Conservation (phyloP, 768 basidiomycete genomes). For the Boletus rubroflammeus region DNA sequence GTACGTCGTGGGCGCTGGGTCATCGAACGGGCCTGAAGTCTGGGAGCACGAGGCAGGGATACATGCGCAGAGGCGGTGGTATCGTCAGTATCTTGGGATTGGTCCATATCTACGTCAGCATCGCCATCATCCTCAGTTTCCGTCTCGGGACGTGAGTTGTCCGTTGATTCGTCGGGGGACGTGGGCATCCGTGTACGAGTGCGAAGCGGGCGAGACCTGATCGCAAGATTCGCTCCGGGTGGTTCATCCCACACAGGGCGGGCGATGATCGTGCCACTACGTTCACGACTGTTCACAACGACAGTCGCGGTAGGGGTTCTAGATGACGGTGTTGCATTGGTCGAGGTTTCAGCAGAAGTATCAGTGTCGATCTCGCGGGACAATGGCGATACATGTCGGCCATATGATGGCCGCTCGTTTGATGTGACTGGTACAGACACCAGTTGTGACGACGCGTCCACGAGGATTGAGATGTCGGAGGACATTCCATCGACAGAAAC, state of each 20-base stretch:
- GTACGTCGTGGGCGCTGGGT: slow-evolving; percentile 38
- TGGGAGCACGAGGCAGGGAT: slow-evolving; percentile 32
- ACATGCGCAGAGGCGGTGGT: slow-evolving; percentile 22
- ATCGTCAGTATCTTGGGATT: slow-evolving; percentile 34
- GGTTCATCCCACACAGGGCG: slow-evolving; percentile 57
- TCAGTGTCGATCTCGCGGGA: slow-evolving; percentile 53
- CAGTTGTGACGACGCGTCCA: slow-evolving; percentile 20
- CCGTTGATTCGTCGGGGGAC: slow-evolving; percentile 43
- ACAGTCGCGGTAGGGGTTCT: slow-evolving; percentile 62
- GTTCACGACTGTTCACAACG: slow-evolving; percentile 56
- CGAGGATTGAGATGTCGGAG: slow-evolving; percentile 22
- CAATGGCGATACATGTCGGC: slow-evolving; percentile 19
- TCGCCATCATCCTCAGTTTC: slow-evolving; percentile 78
- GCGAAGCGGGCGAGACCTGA: slow-evolving; percentile 31
- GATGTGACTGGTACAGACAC: slow-evolving; percentile 19
- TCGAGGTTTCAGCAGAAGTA: slow-evolving; percentile 59
- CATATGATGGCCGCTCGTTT: slow-evolving; percentile 16
- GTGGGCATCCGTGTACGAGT: slow-evolving; percentile 30
- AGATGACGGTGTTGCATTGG: slow-evolving; percentile 56
- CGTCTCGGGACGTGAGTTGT: slow-evolving; percentile 62
- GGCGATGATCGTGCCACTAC: slow-evolving; percentile 73
- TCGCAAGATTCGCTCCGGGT: slow-evolving; percentile 17
- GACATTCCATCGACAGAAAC: slow-evolving; percentile 12
- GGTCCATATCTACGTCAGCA: slow-evolving; percentile 51
- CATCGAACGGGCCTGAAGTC: slow-evolving; percentile 29